These are phyloP conservation scores for Pythium dissotocum DNA, from an alignment of 352 stramenopile genomes.

Conservation along the genomic window DNA sequence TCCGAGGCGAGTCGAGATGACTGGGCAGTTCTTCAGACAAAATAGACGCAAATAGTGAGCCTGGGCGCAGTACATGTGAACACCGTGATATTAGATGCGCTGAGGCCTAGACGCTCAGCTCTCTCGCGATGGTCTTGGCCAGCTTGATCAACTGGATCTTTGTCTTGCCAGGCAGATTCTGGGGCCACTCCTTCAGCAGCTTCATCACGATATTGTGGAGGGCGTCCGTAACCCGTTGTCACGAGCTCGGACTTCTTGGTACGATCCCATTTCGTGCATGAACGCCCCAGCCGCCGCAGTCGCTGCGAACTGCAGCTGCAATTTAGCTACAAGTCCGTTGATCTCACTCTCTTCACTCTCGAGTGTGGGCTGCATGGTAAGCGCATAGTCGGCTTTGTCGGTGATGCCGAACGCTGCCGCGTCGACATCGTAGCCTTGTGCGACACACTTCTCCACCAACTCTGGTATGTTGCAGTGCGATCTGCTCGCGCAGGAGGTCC, in stretches of 20 bases:
- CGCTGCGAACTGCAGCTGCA: neutral
- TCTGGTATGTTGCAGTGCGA: slow-evolving; percentile 22
- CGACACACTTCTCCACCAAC: slow-evolving; percentile 17
- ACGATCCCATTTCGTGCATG: neutral
- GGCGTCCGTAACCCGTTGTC: neutral
- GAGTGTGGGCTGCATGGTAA: neutral
- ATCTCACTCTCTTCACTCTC: neutral
- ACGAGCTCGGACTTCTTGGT: neutral
- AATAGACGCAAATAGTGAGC: too few relatives aligned
- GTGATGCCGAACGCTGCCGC: neutral
- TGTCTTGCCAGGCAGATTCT: neutral
- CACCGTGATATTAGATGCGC: too few relatives aligned
- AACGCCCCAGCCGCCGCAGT: neutral
- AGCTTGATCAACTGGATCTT: slow-evolving; percentile 8
- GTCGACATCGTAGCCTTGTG: neutral
- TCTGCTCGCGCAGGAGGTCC: slow-evolving; percentile 25
- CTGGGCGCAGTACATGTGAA: too few relatives aligned
- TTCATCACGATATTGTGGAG: neutral
- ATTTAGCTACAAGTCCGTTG: neutral
- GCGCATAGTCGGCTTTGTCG: neutral
- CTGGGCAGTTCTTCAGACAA: too few relatives aligned
- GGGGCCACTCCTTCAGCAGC: slow-evolving; percentile 8
- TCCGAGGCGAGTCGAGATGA: too few relatives aligned
- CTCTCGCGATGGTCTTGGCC: neutral
- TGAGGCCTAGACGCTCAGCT: too few relatives aligned